phyloP scores from a whole-genome alignment of 1,139 yeast genomes.

The Pneumocystis murina region DNA sequence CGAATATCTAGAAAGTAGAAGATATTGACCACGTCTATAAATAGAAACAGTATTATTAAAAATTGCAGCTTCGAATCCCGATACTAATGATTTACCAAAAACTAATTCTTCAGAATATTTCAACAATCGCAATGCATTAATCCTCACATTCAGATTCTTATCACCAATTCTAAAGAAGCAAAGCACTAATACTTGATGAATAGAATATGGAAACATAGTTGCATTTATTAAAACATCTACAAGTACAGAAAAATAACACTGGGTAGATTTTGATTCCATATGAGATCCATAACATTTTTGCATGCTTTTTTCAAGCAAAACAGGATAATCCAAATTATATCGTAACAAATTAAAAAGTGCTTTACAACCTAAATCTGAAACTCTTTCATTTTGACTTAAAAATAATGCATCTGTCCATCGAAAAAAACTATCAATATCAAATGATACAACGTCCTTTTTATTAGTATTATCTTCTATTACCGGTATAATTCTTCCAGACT shows the following conservation, averaged over 20 bases:
- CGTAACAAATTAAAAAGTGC: conserved; percentile 57
- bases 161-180: conserved; percentile 60
- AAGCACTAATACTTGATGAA: conserved; percentile 31
- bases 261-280: conserved; percentile 37
- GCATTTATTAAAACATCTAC: conserved; percentile 43
- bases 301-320: conserved; percentile 48
- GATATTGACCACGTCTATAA: conserved; percentile 61
- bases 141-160: conserved; percentile 43
- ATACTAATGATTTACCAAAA: conserved; percentile 34
- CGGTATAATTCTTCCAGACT: conserved; percentile 23
- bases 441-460: conserved; percentile 37
- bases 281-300: conserved; percentile 53
- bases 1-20: conserved; percentile 49
- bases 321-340: conserved; percentile 42
- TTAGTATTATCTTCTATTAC: conserved; percentile 18
- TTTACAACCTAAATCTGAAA: conserved; percentile 50
- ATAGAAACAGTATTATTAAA: conserved; percentile 56
- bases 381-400: conserved; percentile 41
- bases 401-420: conserved; percentile 67
- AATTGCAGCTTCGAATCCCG: conserved; percentile 44
- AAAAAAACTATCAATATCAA: conserved; percentile 54
- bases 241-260: conserved; percentile 55
- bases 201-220: conserved; percentile 32
- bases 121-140: conserved; percentile 46
- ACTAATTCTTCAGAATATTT: conserved; percentile 40